Evolutionary conservation across 768 basidiomycete genomes (phyloP).

Genomic region (Ramaria sp.): DNA sequence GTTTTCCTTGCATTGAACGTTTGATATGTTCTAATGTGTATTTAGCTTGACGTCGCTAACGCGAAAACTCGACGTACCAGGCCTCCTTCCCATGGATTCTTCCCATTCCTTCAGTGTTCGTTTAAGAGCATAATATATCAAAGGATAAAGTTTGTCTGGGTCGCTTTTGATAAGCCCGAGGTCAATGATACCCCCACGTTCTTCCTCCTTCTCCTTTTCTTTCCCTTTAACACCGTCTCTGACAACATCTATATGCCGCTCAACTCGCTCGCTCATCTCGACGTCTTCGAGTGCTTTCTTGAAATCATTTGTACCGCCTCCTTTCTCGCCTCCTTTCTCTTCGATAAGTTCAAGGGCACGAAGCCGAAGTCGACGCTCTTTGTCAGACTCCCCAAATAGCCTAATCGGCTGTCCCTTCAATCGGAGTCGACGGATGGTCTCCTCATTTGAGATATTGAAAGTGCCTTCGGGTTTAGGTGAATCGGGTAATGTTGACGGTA

Average conservation of each 20-base stretch:
- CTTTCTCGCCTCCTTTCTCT: conserved; percentile 66
- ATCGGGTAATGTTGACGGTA: conserved; percentile 29
- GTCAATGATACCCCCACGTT: conserved; percentile 54
- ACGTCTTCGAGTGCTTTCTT: conserved; percentile 82
- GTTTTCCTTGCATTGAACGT: conserved; percentile 80
- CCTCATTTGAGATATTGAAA: conserved; percentile 91
- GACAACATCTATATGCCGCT: conserved; percentile 35
- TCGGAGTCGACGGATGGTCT: conserved; percentile 81
- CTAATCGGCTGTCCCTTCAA: conserved; percentile 90
- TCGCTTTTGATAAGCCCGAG: conserved; percentile 76
- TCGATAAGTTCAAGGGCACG: conserved; percentile 94
- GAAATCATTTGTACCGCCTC: conserved; percentile 89
- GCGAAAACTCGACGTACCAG: conserved; percentile 41
- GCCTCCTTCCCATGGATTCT: conserved; percentile 86
- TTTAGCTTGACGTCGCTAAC: not conserved
- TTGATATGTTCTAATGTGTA: conserved; percentile 60
- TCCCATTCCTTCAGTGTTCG: conserved; percentile 93
- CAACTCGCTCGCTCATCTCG: conserved; percentile 60
- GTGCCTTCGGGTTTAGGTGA: conserved; percentile 23
- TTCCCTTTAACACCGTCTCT: conserved; percentile 36
- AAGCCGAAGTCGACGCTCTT: conserved; percentile 80
- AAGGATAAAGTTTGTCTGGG: conserved; percentile 89
- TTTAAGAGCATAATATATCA: conserved; percentile 95
- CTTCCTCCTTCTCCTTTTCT: conserved; percentile 43
- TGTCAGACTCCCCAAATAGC: conserved; percentile 91